Evolutionary conservation across 306 rosid species (phyloP), one percentile per base, ranked within the genome.

Genomic region (Glycyrrhiza uralensis): DNA sequence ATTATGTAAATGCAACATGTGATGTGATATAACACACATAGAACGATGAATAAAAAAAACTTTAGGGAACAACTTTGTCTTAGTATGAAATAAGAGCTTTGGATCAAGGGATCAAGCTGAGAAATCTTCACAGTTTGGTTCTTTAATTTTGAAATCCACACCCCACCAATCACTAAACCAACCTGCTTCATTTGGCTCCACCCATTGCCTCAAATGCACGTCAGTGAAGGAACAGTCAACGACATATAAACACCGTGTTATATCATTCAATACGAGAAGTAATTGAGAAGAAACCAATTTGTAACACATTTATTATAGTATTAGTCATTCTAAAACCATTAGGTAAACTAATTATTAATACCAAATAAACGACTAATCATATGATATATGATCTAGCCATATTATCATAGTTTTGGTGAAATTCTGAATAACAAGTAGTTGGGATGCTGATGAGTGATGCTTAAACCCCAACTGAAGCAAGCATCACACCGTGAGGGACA

Each of bases 91-190:
- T 85, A 61, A 85, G 87, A 68, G 87, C 96, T 71, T 87, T 87
- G 71, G 88, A 91, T 58, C 96, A 85, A 55, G 84, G 84, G 63
- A 73, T 74, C 85, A 44, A 87, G 84, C 73, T 79, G 67, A 79
- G 82, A 87, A 69, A 88, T 83, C 51, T 71, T 83, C 32, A 52
- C 72, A 59, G 83, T 85, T 49, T 79, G 92, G 81, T 83, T 84
- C 82, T 85, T n/a, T 76, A 15, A 83, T 62, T 50, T 88, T 85
- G 66, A 67, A 78, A 69, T 87, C 84, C 45, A 82, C 86, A 20
- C 86, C 86, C 92, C 91, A 91, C 96, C 92, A 83, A 74, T 86
- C 90, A 71, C n/a, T 88, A 89, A 72, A 86, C 44, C 1, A 39
- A 0, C 28, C 60, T 10, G 3, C 71, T 52, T 28, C 66, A 26